phyloP scores from a whole-genome alignment of 345 rosid species.

The Salix arbutifolia region DNA sequence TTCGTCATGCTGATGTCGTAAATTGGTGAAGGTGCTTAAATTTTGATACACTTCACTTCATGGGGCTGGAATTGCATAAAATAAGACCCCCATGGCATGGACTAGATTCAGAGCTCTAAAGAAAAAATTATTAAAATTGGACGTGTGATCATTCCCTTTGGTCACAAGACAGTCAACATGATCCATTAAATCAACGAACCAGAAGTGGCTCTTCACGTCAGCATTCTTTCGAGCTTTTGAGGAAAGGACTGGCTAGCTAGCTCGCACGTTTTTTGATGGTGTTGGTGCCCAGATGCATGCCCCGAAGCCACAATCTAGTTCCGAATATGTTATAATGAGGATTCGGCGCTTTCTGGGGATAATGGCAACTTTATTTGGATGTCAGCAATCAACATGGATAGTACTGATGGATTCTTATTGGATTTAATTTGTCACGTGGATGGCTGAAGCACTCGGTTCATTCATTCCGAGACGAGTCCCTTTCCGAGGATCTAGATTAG shows the following conservation, averaged over 20 bases:
- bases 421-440: slow-evolving; percentile 4
- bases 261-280: neutral
- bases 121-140: neutral
- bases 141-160: neutral
- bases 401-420: neutral
- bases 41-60: too few relatives aligned
- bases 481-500: too few relatives aligned
- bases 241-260: neutral
- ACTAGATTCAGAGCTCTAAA: neutral
- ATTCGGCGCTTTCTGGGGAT: too few relatives aligned
- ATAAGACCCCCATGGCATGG: neutral
- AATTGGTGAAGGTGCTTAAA: neutral
- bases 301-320: neutral
- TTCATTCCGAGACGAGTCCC: neutral
- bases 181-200: neutral
- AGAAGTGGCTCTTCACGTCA: neutral
- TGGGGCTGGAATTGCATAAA: neutral
- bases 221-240: neutral
- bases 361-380: too few relatives aligned
- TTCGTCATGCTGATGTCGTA: slow-evolving; percentile 2
- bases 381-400: too few relatives aligned
- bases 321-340: too few relatives aligned
- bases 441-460: slow-evolving; percentile 1
- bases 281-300: neutral
- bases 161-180: neutral